phyloP scores from a whole-genome alignment of 768 basidiomycete genomes.

The Pleurotus djamor region DNA sequence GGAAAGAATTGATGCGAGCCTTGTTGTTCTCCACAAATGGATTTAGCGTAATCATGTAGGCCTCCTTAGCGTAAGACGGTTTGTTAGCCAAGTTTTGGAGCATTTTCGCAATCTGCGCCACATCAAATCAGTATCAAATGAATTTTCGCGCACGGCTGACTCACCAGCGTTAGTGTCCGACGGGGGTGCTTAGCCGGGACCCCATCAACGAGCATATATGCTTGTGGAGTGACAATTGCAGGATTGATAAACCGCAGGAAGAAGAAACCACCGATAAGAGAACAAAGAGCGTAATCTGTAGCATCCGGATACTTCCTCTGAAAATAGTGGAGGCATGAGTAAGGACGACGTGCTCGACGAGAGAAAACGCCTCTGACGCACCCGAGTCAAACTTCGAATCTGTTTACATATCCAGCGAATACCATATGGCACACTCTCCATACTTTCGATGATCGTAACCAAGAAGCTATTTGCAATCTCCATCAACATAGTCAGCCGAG shows the following conservation, averaged over 20 bases:
- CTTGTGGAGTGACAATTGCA: constrained; percentile 98
- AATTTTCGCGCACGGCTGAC: constrained; percentile 25
- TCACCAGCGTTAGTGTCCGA: constrained; percentile 85
- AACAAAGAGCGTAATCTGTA: constrained; percentile 97
- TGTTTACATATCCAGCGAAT: constrained; percentile 99
- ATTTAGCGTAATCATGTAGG: constrained; percentile 98
- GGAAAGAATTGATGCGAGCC: constrained; percentile 93
- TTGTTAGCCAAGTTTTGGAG: constrained; percentile 99
- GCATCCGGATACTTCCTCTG: constrained; percentile 99
- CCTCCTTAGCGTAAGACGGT: constrained; percentile 96
- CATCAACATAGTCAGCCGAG: constrained; percentile 98
- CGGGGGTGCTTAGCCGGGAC: constrained; percentile 98
- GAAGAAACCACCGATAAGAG: constrained; percentile 98
- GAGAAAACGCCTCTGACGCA: constrained; percentile 31
- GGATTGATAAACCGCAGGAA: constrained; percentile 99
- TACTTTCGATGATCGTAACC: constrained; percentile 95
- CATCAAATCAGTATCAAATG: constrained; percentile 2
- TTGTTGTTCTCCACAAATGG: constrained; percentile 99
- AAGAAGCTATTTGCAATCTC: constrained; percentile 99
- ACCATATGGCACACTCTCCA: constrained; percentile 98
- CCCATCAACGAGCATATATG: constrained; percentile 98
- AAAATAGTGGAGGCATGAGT: constrained; percentile 6
- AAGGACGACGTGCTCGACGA: constrained; percentile 7
- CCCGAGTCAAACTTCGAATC: constrained; percentile 93
- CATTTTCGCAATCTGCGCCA: constrained; percentile 94